phyloP scores from a whole-genome alignment of 148 eudicot species.

The Hydrangea macrophylla region DNA sequence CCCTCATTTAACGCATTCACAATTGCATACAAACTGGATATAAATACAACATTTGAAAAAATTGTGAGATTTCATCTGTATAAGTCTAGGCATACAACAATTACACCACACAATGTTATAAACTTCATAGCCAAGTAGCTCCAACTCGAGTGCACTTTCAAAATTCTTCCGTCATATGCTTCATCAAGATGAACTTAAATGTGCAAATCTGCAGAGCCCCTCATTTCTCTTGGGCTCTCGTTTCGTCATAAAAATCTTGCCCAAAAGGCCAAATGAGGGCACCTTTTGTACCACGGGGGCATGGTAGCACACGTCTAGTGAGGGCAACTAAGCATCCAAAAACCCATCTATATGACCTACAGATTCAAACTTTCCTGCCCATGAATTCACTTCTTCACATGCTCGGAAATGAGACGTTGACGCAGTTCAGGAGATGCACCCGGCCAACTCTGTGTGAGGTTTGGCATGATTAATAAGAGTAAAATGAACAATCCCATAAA shows the following conservation, averaged over 20 bases:
- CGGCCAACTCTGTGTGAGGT: constrained; percentile 55
- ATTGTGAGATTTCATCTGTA: constrained; percentile 4
- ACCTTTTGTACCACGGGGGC: neutral
- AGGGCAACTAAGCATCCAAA: constrained; percentile 16
- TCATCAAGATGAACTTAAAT: neutral
- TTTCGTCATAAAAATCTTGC: neutral
- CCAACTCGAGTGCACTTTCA: neutral
- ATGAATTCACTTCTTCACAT: constrained; percentile 36
- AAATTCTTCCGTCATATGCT: neutral
- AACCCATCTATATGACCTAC: constrained; percentile 11
- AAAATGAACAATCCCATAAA: neutral
- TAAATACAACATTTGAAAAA: neutral
- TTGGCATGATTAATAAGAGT: constrained; percentile 12
- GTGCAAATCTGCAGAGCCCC: neutral
- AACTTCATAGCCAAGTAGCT: constrained; percentile 6
- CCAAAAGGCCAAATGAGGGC: neutral
- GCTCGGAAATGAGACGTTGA: constrained; percentile 64
- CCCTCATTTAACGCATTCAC: constrained; percentile 11
- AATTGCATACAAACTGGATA: constrained; percentile 15
- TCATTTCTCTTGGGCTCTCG: neutral
- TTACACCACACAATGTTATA: neutral
- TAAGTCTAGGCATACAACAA: neutral
- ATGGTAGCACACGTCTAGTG: neutral
- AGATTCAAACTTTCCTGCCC: neutral
- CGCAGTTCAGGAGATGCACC: constrained; percentile 65